These are phyloP conservation scores for Trypanosoma theileri DNA, from an alignment of 208 protist species.

Conservation along the genomic window DNA sequence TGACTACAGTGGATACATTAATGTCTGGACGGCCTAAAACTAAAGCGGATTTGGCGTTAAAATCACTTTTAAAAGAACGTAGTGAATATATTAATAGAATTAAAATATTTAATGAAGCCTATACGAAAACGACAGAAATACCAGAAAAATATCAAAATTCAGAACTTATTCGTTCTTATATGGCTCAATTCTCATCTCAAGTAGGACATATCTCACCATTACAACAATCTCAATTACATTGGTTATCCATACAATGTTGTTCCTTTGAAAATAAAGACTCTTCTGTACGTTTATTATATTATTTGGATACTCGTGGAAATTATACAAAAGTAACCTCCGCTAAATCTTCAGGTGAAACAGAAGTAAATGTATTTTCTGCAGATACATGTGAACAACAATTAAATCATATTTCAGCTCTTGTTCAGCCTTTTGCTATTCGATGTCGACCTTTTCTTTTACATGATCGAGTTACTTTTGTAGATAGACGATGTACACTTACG, in stretches of 20 bases:
- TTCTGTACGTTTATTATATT: conserved; percentile 7
- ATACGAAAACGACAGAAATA: conserved; percentile 43
- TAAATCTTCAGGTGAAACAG: not conserved
- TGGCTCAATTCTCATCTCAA: conserved; percentile 53
- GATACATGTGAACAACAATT: conserved; percentile 65
- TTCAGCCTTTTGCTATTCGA: conserved; percentile 53
- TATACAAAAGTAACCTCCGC: conserved; percentile 7
- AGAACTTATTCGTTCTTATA: conserved; percentile 43
- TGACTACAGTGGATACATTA: conserved; percentile 51
- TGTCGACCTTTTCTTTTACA: conserved; percentile 49
- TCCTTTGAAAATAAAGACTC: conserved; percentile 20
- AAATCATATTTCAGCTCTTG: conserved; percentile 63
- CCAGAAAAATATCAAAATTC: conserved; percentile 29
- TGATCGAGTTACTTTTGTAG: conserved; percentile 41
- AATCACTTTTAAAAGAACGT: conserved; percentile 60
- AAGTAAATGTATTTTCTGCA: conserved; percentile 23
- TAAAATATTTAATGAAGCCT: conserved; percentile 65
- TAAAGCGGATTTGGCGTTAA: conserved; percentile 70
- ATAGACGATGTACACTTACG: conserved; percentile 43
- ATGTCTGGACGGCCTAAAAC: conserved; percentile 68
- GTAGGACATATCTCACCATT: conserved; percentile 46
- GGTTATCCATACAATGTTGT: conserved; percentile 38
- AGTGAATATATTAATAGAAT: conserved; percentile 82
- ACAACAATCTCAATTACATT: conserved; percentile 47
- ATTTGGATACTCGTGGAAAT: conserved; percentile 24